Percentiles rank a stretch among this genome's conserved stretches.
phyloP scores from a whole-genome alignment of 202 grass and related monocot genomes.

The Cymbopogon flexuosus region DNA sequence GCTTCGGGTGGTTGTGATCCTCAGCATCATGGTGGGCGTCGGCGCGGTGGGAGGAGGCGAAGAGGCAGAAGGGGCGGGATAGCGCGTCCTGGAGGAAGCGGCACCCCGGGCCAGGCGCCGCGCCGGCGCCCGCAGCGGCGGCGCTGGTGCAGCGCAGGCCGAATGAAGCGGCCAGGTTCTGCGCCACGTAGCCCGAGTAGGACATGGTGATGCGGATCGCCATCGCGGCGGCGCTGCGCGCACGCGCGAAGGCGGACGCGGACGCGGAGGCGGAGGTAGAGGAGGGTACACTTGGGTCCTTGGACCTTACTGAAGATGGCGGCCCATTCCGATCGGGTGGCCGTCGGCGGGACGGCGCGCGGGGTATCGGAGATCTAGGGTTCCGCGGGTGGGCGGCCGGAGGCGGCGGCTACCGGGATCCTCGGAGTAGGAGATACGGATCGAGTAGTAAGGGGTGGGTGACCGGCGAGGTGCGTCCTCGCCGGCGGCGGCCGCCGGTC shows the following conservation, averaged over 20 bases:
- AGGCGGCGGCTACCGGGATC: neutral
- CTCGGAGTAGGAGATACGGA: neutral
- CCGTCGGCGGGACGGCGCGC: constrained; percentile 19
- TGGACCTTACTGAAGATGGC: constrained; percentile 23
- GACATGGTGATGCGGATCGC: constrained; percentile 88
- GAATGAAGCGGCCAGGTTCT: constrained; percentile 57
- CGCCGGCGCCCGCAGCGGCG: constrained; percentile 32
- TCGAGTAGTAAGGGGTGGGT: neutral
- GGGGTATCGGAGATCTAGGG: constrained; percentile 32
- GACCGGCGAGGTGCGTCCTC: constrained; percentile 20
- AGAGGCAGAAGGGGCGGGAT: constrained; percentile 52
- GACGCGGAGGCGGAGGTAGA: neutral
- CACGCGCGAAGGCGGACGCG: neutral
- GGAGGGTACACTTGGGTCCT: neutral
- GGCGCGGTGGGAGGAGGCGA: constrained; percentile 40
- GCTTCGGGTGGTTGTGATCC: constrained; percentile 44
- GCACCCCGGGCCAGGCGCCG: constrained; percentile 23
- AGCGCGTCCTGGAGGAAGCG: constrained; percentile 57
- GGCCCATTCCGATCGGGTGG: constrained; percentile 15
- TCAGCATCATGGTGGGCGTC: constrained; percentile 40
- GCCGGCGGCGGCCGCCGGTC: constrained; percentile 26
- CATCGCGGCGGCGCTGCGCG: constrained; percentile 44
- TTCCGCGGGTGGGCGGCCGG: neutral
- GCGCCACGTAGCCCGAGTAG: constrained; percentile 81
- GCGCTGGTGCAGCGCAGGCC: constrained; percentile 57